A percentile compares a stretch with the other conserved stretches of the same genome.
These are phyloP conservation scores for Didymella glomerata DNA, from an alignment of 2,329 filamentous ascomycete species.

Conservation along the genomic window DNA sequence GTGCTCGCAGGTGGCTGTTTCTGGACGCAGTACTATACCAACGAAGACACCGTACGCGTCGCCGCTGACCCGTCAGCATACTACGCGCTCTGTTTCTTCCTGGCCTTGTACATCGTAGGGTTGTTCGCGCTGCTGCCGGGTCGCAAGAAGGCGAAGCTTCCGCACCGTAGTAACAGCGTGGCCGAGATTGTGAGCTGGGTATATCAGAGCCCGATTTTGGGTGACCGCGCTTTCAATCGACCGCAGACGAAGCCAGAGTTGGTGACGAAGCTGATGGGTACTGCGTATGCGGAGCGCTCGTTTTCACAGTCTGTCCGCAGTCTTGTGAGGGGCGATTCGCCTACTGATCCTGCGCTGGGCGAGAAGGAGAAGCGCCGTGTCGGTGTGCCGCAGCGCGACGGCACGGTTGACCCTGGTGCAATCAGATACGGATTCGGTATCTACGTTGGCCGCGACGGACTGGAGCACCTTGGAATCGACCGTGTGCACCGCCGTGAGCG, in stretches of 20 bases:
- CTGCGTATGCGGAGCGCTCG: constrained; percentile 57
- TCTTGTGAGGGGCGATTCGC: constrained; percentile 40
- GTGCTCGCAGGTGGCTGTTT: constrained; percentile 75
- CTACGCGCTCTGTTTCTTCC: constrained; percentile 75
- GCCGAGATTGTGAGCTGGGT: constrained; percentile 82
- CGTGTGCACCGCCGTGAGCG: constrained; percentile 56
- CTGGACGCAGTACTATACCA: constrained; percentile 71
- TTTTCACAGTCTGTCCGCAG: constrained; percentile 39
- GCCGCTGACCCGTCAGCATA: constrained; percentile 77
- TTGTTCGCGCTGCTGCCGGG: constrained; percentile 66
- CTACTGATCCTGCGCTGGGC: constrained; percentile 29
- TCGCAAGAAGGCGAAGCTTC: constrained; percentile 70
- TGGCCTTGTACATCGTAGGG: constrained; percentile 73
- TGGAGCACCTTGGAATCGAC: constrained; percentile 68
- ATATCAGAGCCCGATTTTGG: constrained; percentile 73
- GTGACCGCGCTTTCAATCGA: constrained; percentile 76
- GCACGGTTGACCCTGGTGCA: constrained; percentile 41
- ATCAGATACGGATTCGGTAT: constrained; percentile 65
- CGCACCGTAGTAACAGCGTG: constrained; percentile 75
- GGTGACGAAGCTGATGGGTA: constrained; percentile 70
- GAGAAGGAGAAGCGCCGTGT: constrained; percentile 27
- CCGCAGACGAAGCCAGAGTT: constrained; percentile 74
- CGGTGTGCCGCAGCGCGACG: constrained; percentile 39
- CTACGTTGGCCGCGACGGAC: constrained; percentile 65
- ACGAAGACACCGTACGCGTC: constrained; percentile 55